Conservation (phyloP, 192 early-diverging fungal genomes). For the Backusella psychrophila region DNA sequence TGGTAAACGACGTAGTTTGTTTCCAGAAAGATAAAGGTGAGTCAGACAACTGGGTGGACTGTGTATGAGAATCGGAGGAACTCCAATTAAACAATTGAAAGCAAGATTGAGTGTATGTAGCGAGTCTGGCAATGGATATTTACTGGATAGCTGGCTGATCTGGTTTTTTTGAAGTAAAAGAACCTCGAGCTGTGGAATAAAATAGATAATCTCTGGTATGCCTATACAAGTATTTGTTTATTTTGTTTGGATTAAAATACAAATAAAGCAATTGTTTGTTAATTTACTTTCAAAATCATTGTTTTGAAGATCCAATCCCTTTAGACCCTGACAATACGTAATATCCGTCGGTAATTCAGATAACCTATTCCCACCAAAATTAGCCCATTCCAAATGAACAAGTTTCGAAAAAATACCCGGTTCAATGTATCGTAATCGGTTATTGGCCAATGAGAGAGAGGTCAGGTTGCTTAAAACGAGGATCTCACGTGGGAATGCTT, state of each 20-base stretch:
- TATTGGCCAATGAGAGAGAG: constrained; percentile 42
- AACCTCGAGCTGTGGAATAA: constrained; percentile 26
- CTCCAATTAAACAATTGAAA: constrained; percentile 35
- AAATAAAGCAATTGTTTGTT: neutral
- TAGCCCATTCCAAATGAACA: constrained; percentile 18
- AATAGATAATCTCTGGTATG: constrained; percentile 36
- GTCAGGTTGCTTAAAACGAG: constrained; percentile 38
- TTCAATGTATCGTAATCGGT: constrained; percentile 19
- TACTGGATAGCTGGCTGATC: constrained; percentile 24
- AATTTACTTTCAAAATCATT: constrained; percentile 34
- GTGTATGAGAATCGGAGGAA: constrained; percentile 29
- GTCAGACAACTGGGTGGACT: constrained; percentile 27
- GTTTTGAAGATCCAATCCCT: constrained; percentile 39
- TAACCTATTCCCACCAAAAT: constrained; percentile 21
- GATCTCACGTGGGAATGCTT: constrained; percentile 37
- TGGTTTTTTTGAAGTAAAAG: constrained; percentile 46
- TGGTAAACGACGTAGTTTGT: constrained; percentile 31
- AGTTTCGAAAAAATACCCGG: constrained; percentile 12
- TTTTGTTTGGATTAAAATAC: neutral
- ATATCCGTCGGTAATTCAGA: constrained; percentile 33
- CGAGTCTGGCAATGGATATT: constrained; percentile 20
- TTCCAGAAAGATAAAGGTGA: constrained; percentile 42
- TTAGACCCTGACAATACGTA: constrained; percentile 26
- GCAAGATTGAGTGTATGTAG: constrained; percentile 40
- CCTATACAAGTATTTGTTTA: constrained; percentile 9